Conservation (phyloP, 192 early-diverging fungal species). For the Entomortierella chlamydospora region DNA sequence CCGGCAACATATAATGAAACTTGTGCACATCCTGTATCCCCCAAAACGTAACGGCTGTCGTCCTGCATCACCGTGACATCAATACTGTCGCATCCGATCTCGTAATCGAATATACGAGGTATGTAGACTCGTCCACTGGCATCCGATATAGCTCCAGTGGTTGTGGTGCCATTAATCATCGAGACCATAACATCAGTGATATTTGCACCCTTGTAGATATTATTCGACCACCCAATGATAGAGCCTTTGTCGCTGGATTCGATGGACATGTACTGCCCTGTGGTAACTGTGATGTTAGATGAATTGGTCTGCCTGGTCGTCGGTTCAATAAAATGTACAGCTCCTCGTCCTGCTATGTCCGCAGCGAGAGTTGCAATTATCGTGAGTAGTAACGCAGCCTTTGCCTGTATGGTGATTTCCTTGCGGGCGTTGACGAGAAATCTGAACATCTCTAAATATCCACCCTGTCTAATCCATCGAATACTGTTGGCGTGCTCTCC, state of each 20-base stretch:
- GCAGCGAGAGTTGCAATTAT: background rate
- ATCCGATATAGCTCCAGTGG: background rate
- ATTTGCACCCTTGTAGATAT: background rate
- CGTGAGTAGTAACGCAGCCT: background rate
- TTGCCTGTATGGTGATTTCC: background rate
- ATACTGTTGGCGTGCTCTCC: conserved; percentile 7
- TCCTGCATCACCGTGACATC: too few species aligned
- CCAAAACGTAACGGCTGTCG: too few species aligned
- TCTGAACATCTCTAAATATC: conserved; percentile 1
- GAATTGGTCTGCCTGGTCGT: background rate
- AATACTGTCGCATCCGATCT: background rate
- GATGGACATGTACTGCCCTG: too few species aligned
- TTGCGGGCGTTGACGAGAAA: conserved; percentile 8
- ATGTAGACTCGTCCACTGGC: background rate
- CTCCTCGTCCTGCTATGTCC: background rate
- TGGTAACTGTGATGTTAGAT: background rate
- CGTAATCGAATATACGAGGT: background rate
- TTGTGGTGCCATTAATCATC: background rate
- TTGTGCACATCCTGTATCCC: too few species aligned
- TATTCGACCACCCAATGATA: background rate
- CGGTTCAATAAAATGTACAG: background rate
- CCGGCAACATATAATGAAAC: too few species aligned
- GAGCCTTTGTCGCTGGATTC: background rate
- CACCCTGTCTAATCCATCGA: conserved; percentile 4
- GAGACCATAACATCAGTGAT: background rate